phyloP scores from a whole-genome alignment of 352 stramenopile species.

The Phytopythium boreale region DNA sequence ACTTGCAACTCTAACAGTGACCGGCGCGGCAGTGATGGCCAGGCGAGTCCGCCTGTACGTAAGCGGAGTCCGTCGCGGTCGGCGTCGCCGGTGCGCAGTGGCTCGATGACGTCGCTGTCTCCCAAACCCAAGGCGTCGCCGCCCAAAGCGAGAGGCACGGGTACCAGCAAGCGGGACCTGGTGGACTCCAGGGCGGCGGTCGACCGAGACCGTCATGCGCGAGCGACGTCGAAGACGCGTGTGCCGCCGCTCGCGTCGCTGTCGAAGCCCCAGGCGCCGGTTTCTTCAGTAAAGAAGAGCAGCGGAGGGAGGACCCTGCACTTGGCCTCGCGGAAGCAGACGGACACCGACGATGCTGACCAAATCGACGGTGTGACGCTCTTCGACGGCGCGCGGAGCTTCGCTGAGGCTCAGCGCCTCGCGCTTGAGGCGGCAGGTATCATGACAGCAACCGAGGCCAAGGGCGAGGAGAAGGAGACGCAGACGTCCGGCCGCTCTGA shows the following conservation, averaged over 20 bases:
- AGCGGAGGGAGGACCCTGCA: neutral
- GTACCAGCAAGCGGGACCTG: neutral
- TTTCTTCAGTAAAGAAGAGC: neutral
- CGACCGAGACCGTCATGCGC: neutral
- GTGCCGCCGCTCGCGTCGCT: constrained; percentile 16
- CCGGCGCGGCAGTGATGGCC: neutral
- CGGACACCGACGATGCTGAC: neutral
- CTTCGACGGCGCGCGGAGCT: constrained; percentile 40
- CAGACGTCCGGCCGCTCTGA: constrained; percentile 12
- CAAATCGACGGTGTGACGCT: constrained; percentile 4
- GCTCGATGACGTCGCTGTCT: neutral
- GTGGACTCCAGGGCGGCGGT: neutral
- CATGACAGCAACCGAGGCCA: neutral
- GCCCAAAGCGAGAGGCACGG: neutral
- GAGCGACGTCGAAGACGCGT: constrained; percentile 7
- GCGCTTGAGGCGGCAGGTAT: constrained; percentile 13
- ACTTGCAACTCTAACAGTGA: neutral
- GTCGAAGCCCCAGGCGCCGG: neutral
- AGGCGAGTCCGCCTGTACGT: neutral
- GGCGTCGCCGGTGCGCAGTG: constrained; percentile 7
- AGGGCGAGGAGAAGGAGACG: constrained; percentile 7
- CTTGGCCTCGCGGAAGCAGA: constrained; percentile 2
- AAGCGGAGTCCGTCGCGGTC: constrained; percentile 15
- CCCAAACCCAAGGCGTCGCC: neutral
- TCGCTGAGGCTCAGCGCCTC: constrained; percentile 32